Conservation (phyloP, 257 asterid species). For the Fraxinus cuspidata region DNA sequence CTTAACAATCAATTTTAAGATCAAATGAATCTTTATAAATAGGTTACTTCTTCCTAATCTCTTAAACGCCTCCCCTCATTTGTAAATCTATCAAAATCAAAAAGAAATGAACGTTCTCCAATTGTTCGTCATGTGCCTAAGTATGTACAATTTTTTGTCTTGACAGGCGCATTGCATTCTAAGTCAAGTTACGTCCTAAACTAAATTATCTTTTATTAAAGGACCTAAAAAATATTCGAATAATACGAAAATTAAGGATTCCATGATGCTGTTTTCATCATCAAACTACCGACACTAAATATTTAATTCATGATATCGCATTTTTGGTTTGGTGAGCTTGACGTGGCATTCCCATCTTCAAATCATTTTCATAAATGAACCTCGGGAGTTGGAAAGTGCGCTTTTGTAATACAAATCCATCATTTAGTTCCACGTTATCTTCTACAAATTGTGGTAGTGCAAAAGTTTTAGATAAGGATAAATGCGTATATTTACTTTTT, state of each 20-base stretch:
- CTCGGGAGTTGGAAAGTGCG: conserved; percentile 44
- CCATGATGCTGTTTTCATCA: conserved; percentile 43
- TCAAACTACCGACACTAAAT: conserved; percentile 24
- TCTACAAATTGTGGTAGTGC: not conserved
- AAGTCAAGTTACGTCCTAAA: conserved; percentile 23
- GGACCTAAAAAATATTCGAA: conserved; percentile 1
- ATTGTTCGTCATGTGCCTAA: conserved; percentile 27
- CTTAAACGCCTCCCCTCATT: not conserved
- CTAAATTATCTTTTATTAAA: not conserved
- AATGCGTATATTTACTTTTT: conserved; percentile 17
- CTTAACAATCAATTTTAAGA: not conserved
- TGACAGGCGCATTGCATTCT: conserved; percentile 20
- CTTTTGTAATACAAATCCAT: conserved; percentile 24
- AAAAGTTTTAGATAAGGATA: conserved; percentile 26
- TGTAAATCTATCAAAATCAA: not conserved
- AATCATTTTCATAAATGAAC: conserved; percentile 28
- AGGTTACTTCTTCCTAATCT: not conserved
- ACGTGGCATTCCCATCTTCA: conserved; percentile 37
- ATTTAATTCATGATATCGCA: conserved; percentile 31
- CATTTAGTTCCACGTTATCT: conserved; percentile 25
- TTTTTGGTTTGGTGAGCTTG: conserved; percentile 36
- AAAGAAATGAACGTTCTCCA: conserved; percentile 6
- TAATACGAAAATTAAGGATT: conserved; percentile 37
- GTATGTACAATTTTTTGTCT: not conserved
- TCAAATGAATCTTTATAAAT: not conserved